Conservation (phyloP, 139 green algal genomes). For the Chlamydomonas incerta region DNA sequence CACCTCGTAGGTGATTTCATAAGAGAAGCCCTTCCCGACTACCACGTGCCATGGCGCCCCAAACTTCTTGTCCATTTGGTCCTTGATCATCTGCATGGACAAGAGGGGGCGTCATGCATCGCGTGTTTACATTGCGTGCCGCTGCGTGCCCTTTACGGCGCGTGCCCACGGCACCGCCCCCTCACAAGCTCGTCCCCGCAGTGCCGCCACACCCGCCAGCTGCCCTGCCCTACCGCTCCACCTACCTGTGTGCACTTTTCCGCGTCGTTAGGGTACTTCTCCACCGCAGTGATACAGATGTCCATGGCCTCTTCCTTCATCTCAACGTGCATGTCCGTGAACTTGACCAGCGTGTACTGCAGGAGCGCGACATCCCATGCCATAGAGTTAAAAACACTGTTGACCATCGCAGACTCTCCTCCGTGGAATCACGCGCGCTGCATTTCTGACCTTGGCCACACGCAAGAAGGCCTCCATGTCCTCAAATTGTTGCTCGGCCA, state of each 20-base stretch:
- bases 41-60: slow-evolving; percentile 91
- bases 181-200: no score
- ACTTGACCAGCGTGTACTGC: slow-evolving; percentile 87
- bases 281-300: slow-evolving; percentile 85
- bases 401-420: no score
- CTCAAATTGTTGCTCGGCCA: slow-evolving; percentile 52
- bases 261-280: slow-evolving; percentile 82
- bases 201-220: no score
- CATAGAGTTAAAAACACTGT: no score
- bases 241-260: slow-evolving; percentile 89
- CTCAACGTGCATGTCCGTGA: slow-evolving; percentile 85
- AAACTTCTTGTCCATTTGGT: slow-evolving; percentile 96
- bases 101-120: neutral
- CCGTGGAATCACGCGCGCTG: neutral
- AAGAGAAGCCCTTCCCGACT: slow-evolving; percentile 86
- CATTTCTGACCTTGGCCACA: slow-evolving; percentile 60
- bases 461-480: slow-evolving; percentile 76
- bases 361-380: neutral
- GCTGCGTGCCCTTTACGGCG: no score
- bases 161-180: no score
- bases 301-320: slow-evolving; percentile 90
- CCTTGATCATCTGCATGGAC: slow-evolving; percentile 83
- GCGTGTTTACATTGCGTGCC: no score
- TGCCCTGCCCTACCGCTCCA: neutral
- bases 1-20: slow-evolving; percentile 91